Evolutionary conservation across 2,329 filamentous ascomycete genomes (phyloP).

Genomic region (Blastomyces parvus): DNA sequence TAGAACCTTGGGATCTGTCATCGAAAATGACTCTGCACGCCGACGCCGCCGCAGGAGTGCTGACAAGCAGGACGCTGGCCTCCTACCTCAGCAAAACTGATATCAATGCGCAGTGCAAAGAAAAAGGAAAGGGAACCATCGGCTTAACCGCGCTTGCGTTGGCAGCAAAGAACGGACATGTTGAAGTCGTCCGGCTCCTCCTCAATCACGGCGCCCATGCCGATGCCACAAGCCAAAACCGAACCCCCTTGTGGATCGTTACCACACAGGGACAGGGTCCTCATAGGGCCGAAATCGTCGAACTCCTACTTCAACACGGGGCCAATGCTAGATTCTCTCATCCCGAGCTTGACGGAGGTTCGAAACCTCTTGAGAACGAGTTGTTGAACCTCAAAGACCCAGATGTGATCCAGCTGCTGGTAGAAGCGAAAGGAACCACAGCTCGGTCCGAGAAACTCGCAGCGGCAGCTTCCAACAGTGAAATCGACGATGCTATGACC

Average conservation of each 20-base stretch:
- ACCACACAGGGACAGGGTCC: not conserved
- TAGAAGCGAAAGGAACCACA: not conserved
- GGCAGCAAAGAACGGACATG: not conserved
- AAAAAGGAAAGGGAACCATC: not conserved
- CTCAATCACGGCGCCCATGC: not conserved
- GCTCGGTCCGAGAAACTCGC: not conserved
- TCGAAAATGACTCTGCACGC: not conserved
- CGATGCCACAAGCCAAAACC: not conserved
- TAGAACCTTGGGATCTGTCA: not conserved
- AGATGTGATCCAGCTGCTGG: not conserved
- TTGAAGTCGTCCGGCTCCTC: conserved; percentile 1
- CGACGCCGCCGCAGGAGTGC: not conserved
- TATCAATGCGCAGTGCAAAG: not conserved
- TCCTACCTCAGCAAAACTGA: not conserved
- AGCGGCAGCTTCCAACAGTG: not conserved
- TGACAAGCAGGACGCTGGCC: not conserved
- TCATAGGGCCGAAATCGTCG: not conserved
- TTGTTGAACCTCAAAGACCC: not conserved
- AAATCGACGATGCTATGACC: not conserved
- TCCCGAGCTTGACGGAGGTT: not conserved
- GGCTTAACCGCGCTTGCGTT: not conserved
- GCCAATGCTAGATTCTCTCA: conserved; percentile 2
- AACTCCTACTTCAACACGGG: not conserved
- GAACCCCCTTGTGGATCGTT: conserved; percentile 1
- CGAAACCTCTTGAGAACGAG: conserved; percentile 1